phyloP scores from a whole-genome alignment of 2,329 filamentous ascomycete genomes.

The Fusarium sulawesiense region DNA sequence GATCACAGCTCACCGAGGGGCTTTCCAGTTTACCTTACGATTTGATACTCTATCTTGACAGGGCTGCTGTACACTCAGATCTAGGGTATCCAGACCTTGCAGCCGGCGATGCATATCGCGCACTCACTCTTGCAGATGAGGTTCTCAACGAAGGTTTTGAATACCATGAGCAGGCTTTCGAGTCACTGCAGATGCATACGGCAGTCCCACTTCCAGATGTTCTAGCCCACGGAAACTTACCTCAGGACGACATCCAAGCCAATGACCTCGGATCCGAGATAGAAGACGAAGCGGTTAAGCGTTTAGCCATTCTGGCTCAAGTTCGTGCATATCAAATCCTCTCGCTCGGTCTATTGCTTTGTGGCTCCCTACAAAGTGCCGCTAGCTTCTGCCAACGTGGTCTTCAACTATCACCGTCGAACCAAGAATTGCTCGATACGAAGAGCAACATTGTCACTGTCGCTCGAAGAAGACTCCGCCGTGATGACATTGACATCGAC shows the following conservation, averaged over 20 bases:
- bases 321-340: constrained; percentile 70
- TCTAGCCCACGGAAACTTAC: constrained; percentile 58
- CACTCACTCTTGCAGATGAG: constrained; percentile 87
- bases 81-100: constrained; percentile 92
- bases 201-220: constrained; percentile 57
- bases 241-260: constrained; percentile 50
- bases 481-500: constrained; percentile 59
- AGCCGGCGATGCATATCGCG: constrained; percentile 88
- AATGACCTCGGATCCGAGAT: constrained; percentile 50
- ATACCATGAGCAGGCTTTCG: constrained; percentile 76
- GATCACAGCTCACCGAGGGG: constrained; percentile 67
- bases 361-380: constrained; percentile 76
- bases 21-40: constrained; percentile 68
- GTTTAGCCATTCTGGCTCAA: constrained; percentile 63
- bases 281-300: constrained; percentile 49
- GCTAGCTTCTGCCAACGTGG: constrained; percentile 73
- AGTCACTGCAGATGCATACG: constrained; percentile 57
- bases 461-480: constrained; percentile 61
- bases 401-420: constrained; percentile 63
- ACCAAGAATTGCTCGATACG: constrained; percentile 66
- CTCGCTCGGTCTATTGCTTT: constrained; percentile 68
- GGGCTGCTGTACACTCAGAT: constrained; percentile 76
- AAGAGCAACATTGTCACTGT: constrained; percentile 66
- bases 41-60: constrained; percentile 72
- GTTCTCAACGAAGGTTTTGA: constrained; percentile 82